Evolutionary conservation across 352 stramenopile species (phyloP).

Genomic region (Phytophthora europaea): DNA sequence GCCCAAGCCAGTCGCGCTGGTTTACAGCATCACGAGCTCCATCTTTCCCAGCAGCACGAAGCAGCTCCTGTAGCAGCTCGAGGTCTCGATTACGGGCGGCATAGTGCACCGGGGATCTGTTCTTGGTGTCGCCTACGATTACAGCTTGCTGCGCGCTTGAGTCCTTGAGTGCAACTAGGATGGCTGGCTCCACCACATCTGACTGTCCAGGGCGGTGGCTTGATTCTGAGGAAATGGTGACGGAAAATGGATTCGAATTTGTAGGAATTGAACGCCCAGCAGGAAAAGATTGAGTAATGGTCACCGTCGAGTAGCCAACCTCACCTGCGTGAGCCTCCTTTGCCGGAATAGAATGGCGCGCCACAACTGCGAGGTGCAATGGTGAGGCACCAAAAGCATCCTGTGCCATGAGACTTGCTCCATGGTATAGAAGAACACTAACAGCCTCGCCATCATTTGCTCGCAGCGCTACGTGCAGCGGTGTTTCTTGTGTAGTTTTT

Average conservation of each 20-base stretch:
- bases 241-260: constrained; percentile 18
- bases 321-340: constrained; percentile 65
- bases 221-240: constrained; percentile 18
- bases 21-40: constrained; percentile 54
- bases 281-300: constrained; percentile 25
- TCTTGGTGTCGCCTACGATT: constrained; percentile 49
- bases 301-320: constrained; percentile 56
- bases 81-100: constrained; percentile 73
- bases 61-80: constrained; percentile 58
- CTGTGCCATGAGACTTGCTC: constrained; percentile 53
- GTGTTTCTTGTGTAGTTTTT: constrained; percentile 48
- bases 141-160: constrained; percentile 56
- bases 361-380: constrained; percentile 59
- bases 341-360: constrained; percentile 56
- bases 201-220: constrained; percentile 9
- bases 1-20: constrained; percentile 52
- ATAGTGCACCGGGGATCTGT: constrained; percentile 68
- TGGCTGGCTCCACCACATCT: constrained; percentile 44
- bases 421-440: constrained; percentile 51
- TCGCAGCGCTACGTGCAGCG: constrained; percentile 58
- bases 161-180: constrained; percentile 64
- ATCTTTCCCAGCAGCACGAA: constrained; percentile 50
- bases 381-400: constrained; percentile 51
- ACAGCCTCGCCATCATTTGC: constrained; percentile 57
- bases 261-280: constrained; percentile 18